These are phyloP conservation scores for Rhamnella rubrinervis DNA, from an alignment of 331 rosid species.

Conservation along the genomic window DNA sequence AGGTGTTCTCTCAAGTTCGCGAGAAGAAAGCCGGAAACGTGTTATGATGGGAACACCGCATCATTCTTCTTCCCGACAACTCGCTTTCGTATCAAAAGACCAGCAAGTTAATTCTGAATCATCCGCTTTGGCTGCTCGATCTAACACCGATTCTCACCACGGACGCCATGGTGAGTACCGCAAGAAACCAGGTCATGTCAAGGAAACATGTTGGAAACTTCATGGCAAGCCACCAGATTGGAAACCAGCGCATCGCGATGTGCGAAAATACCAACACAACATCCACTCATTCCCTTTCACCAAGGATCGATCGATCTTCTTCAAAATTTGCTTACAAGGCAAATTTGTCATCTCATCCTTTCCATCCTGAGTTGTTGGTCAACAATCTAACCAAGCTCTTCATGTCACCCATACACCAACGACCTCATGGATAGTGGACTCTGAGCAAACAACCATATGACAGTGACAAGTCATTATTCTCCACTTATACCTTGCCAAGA, in stretches of 20 bases:
- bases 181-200: not conserved
- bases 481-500: not conserved
- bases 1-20: too few species aligned
- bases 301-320: not conserved
- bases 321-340: not conserved
- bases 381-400: too few species aligned
- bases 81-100: too few species aligned
- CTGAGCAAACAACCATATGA: not conserved
- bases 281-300: too few species aligned
- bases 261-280: not conserved
- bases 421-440: too few species aligned
- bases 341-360: too few species aligned
- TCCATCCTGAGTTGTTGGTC: not conserved
- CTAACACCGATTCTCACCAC: too few species aligned
- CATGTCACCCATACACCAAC: too few species aligned
- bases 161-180: not conserved
- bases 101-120: not conserved
- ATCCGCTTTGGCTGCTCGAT: not conserved
- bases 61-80: too few species aligned
- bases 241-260: too few species aligned
- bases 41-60: not conserved
- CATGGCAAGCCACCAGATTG: not conserved
- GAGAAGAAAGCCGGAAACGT: not conserved
- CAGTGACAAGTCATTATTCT: not conserved
- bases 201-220: constrained; percentile 1